Evolutionary conservation across 371 early-diverging fungal genomes (phyloP).

Genomic region (Entomophthora muscae): DNA sequence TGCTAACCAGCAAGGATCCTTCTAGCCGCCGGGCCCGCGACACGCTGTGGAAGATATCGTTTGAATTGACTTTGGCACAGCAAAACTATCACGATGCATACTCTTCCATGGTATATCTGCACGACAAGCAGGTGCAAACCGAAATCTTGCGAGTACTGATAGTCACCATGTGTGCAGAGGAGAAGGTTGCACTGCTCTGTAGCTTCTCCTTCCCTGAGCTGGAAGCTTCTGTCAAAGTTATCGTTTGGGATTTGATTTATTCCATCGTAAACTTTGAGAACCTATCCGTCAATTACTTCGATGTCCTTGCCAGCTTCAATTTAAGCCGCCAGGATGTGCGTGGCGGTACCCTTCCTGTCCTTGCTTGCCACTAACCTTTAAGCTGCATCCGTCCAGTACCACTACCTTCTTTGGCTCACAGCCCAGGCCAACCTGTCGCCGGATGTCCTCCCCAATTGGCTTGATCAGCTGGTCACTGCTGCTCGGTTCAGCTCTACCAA

Average conservation of each 20-base stretch:
- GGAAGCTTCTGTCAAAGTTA: background rate
- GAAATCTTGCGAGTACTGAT: background rate
- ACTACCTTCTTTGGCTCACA: background rate
- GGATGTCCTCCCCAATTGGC: background rate
- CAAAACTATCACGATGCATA: background rate
- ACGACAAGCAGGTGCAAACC: background rate
- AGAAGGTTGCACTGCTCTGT: background rate
- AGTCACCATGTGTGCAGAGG: background rate
- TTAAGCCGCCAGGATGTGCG: background rate
- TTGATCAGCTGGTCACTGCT: background rate
- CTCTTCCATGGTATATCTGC: background rate
- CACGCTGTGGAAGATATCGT: background rate
- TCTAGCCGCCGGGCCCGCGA: background rate
- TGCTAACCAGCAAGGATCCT: background rate
- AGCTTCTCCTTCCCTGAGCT: background rate
- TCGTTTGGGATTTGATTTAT: background rate
- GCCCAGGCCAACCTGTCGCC: background rate
- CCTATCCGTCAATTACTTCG: background rate
- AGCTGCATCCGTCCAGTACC: background rate
- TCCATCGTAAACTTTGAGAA: background rate
- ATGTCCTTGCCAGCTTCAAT: background rate
- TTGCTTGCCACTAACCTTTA: too few species aligned
- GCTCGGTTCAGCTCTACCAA: background rate
- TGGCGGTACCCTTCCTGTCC: background rate
- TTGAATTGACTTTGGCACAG: background rate